phyloP scores from a whole-genome alignment of 495 filamentous ascomycete genomes.

The Rhypophila decipiens region DNA sequence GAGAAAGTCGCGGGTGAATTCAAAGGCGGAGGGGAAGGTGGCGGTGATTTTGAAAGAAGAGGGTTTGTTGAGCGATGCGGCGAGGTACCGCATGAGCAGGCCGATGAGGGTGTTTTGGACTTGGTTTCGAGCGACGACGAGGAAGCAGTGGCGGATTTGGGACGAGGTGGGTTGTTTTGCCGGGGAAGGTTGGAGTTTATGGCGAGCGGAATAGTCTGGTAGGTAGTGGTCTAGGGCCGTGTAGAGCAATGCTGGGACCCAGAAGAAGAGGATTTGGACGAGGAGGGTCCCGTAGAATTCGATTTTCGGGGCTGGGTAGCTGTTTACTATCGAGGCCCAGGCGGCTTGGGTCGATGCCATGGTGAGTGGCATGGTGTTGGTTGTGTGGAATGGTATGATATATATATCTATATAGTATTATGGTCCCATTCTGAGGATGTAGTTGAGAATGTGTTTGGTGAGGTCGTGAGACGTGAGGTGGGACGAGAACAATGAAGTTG shows the following conservation, averaged over 20 bases:
- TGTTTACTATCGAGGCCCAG: constrained; percentile 16
- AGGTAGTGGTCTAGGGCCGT: constrained; percentile 34
- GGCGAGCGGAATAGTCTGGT: constrained; percentile 42
- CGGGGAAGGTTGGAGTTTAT: constrained; percentile 51
- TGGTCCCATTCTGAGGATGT: no score
- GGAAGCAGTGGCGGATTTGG: constrained; percentile 41
- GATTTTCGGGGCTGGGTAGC: constrained; percentile 11
- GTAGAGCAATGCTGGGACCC: constrained; percentile 41
- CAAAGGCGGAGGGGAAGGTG: constrained; percentile 24
- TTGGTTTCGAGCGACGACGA: constrained; percentile 43
- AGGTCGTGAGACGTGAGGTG: no score
- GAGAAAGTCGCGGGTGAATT: constrained; percentile 42
- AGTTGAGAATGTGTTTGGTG: no score
- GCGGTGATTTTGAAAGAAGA: constrained; percentile 32
- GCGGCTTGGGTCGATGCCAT: not conserved
- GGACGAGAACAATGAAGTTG: no score
- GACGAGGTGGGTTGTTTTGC: constrained; percentile 42
- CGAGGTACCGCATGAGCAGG: constrained; percentile 21
- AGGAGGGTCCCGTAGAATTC: constrained; percentile 41
- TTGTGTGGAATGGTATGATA: no score
- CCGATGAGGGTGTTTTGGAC: constrained; percentile 34
- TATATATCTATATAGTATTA: no score
- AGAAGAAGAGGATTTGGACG: constrained; percentile 45
- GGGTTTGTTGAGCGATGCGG: constrained; percentile 7
- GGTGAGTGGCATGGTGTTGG: no score